These are phyloP conservation scores for Neofusicoccum kwambonambiense DNA, from an alignment of 2,329 filamentous ascomycete species.

Conservation along the genomic window DNA sequence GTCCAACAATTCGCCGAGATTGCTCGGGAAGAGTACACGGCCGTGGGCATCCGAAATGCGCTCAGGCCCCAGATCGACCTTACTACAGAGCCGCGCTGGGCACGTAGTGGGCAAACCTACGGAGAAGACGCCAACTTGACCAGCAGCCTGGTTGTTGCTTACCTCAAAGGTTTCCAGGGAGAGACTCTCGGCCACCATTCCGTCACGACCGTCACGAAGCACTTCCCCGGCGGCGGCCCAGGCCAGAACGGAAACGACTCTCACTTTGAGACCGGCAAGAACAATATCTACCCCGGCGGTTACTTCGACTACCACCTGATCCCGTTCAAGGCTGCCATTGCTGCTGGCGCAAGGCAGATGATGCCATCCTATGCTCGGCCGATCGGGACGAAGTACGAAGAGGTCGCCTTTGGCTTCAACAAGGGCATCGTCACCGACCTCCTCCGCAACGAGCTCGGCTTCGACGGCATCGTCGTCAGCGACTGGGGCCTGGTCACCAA, in stretches of 20 bases:
- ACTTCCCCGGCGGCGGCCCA: constrained; percentile 54
- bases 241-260: constrained; percentile 52
- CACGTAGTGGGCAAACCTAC: constrained; percentile 46
- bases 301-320: constrained; percentile 53
- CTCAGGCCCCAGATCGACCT: constrained; percentile 55
- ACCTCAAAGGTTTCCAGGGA: constrained; percentile 51
- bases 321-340: constrained; percentile 52
- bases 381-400: constrained; percentile 47
- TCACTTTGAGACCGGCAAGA: constrained; percentile 54
- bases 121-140: constrained; percentile 50
- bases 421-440: constrained; percentile 52
- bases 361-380: constrained; percentile 55
- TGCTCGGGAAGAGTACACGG: constrained; percentile 48
- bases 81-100: constrained; percentile 53
- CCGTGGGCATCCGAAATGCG: constrained; percentile 45
- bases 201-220: constrained; percentile 52
- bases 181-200: constrained; percentile 44
- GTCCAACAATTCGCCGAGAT: constrained; percentile 51
- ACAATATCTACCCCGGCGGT: constrained; percentile 51
- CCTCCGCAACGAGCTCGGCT: constrained; percentile 49
- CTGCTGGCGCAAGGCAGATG: constrained; percentile 51
- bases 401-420: constrained; percentile 54
- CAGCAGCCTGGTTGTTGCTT: constrained; percentile 40
- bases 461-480: constrained; percentile 52
- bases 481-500: constrained; percentile 57